Evolutionary conservation across 768 basidiomycete genomes (phyloP).

Genomic region (Floccularia luteovirens): DNA sequence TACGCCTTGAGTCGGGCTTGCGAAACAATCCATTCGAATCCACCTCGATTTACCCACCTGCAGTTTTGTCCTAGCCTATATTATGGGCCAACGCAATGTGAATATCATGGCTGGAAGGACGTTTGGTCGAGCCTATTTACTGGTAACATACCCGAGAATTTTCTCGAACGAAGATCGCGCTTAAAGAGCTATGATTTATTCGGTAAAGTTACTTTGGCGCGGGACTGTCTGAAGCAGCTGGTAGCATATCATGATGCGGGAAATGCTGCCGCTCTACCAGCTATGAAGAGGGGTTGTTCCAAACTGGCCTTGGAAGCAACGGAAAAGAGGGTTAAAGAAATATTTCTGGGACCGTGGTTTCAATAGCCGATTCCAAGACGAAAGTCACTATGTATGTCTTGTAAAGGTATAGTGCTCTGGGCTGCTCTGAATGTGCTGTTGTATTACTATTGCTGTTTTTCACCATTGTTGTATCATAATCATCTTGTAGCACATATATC

Average conservation of each 20-base stretch:
- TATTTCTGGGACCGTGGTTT: too few relatives aligned
- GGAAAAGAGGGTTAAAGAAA: background rate
- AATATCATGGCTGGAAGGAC: constrained; percentile 32
- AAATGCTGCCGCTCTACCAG: background rate
- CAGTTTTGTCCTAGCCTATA: constrained; percentile 30
- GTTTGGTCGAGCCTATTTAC: constrained; percentile 34
- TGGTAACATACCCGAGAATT: background rate
- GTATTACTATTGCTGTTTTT: too few relatives aligned
- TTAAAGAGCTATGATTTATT: background rate
- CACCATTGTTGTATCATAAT: background rate
- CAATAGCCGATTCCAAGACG: too few relatives aligned
- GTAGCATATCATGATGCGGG: background rate
- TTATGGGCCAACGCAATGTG: constrained; percentile 17
- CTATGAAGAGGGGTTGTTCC: background rate
- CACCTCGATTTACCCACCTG: constrained; percentile 35
- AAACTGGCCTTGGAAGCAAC: background rate
- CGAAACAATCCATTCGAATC: constrained; percentile 31
- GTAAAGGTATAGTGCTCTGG: too few relatives aligned
- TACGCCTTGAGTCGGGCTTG: constrained; percentile 38
- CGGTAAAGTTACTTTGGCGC: background rate
- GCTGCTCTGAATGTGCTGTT: too few relatives aligned
- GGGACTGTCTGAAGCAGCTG: background rate
- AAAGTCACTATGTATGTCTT: too few relatives aligned
- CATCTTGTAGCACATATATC: background rate
- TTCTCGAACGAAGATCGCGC: background rate